phyloP scores from a whole-genome alignment of 345 rosid species.

The Turritis glabra region DNA sequence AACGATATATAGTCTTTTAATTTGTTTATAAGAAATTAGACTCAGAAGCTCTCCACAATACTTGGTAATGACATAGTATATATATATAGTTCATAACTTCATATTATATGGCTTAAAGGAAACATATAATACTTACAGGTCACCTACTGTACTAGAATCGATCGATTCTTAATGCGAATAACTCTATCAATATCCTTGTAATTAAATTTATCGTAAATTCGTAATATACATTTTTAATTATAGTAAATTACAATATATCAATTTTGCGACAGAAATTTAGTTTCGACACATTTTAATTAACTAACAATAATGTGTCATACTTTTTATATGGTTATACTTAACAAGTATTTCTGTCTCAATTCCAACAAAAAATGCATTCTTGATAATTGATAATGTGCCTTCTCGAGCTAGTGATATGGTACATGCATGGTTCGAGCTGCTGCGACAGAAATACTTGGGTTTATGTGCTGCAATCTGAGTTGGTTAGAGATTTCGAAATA shows the following conservation, averaged over 20 bases:
- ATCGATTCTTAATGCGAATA: neutral
- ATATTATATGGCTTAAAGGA: conserved; percentile 2
- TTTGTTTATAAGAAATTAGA: neutral
- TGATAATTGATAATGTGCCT: neutral
- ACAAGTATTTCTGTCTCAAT: neutral
- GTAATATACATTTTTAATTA: neutral
- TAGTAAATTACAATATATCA: neutral
- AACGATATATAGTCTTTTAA: conserved; percentile 8
- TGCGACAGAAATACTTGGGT: neutral
- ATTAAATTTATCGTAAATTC: neutral
- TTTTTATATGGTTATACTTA: neutral
- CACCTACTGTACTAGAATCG: neutral
- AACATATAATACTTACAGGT: neutral
- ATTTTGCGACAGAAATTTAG: neutral
- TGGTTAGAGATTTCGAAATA: neutral
- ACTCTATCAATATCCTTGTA: neutral
- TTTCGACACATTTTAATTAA: neutral
- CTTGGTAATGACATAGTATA: conserved; percentile 3
- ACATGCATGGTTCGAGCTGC: neutral
- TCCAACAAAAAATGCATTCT: neutral
- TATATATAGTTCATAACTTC: neutral
- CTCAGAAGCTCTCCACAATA: conserved; percentile 20
- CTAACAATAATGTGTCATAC: neutral
- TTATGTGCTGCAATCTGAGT: conserved; percentile 12
- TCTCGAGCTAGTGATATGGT: neutral